Conservation (phyloP, 768 basidiomycete genomes). For the Termitomyces sp. region DNA sequence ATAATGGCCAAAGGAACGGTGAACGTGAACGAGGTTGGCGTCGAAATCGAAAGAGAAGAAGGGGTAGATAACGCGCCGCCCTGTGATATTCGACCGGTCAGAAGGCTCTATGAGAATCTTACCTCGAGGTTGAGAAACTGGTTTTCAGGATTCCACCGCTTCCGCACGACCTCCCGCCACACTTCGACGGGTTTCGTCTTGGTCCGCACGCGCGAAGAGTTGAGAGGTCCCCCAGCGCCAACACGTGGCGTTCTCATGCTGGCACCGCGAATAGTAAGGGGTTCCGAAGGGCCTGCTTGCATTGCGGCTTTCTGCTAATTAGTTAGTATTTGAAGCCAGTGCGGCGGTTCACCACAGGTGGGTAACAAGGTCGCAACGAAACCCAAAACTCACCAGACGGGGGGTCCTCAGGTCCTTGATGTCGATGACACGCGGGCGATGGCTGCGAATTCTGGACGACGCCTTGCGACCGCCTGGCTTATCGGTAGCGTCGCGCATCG, state of each 20-base stretch:
- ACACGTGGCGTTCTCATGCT: constrained; percentile 7
- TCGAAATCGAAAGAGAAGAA: constrained; percentile 4
- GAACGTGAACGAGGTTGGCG: constrained; percentile 13
- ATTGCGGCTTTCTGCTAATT: constrained; percentile 24
- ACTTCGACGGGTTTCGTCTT: constrained; percentile 44
- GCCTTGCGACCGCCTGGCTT: constrained; percentile 73
- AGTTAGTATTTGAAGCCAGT: not conserved
- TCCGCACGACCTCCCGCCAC: constrained; percentile 73
- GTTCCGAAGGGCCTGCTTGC: constrained; percentile 39
- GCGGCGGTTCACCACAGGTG: not conserved
- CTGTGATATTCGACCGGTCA: constrained; percentile 14
- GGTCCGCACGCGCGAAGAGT: not conserved
- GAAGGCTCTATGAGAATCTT: constrained; percentile 22
- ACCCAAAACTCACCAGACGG: constrained; percentile 62
- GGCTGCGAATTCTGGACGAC: constrained; percentile 51
- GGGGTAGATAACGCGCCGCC: constrained; percentile 2
- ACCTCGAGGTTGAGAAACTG: constrained; percentile 83
- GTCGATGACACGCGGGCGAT: constrained; percentile 58
- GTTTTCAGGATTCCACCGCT: constrained; percentile 62
- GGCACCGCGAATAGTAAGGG: constrained; percentile 64
- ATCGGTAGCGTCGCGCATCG: constrained; percentile 66
- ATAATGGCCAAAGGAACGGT: constrained; percentile 12
- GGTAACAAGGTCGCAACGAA: constrained; percentile 8
- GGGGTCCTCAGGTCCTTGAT: constrained; percentile 45
- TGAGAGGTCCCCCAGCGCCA: not conserved